Evolutionary conservation across 2,329 filamentous ascomycete genomes (phyloP).

Genomic region (Trichoderma cornu-damae): DNA sequence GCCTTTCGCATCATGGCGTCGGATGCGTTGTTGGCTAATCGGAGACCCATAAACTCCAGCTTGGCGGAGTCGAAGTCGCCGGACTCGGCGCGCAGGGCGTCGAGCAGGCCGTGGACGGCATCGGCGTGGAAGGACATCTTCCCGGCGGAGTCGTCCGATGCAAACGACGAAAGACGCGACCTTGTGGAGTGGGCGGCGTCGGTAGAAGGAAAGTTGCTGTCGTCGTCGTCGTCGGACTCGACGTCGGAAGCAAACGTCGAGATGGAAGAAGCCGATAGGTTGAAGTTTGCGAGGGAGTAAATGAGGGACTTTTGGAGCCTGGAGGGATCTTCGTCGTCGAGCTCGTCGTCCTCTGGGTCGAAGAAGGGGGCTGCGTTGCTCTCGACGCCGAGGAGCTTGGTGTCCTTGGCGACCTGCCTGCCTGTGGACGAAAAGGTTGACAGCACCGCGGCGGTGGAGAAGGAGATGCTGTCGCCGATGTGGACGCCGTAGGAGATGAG

Average conservation of each 20-base stretch:
- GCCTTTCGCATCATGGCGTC: constrained; percentile 84
- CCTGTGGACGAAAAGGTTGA: constrained; percentile 36
- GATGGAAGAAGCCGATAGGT: constrained; percentile 50
- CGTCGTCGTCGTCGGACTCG: constrained; percentile 60
- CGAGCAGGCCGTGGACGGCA: constrained; percentile 78
- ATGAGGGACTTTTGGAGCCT: constrained; percentile 51
- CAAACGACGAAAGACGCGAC: constrained; percentile 64
- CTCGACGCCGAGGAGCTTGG: constrained; percentile 42
- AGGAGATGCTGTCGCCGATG: constrained; percentile 56
- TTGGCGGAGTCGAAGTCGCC: constrained; percentile 77
- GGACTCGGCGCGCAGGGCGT: constrained; percentile 70
- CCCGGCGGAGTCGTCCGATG: constrained; percentile 63
- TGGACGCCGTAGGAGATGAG: constrained; percentile 75
- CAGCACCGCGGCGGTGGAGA: constrained; percentile 35
- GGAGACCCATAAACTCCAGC: constrained; percentile 88
- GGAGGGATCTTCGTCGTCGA: constrained; percentile 47
- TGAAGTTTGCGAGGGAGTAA: constrained; percentile 49
- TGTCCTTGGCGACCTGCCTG: constrained; percentile 37
- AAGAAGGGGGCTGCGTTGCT: constrained; percentile 48
- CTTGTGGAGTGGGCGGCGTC: constrained; percentile 44
- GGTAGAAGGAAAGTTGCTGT: constrained; percentile 53
- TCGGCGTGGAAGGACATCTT: constrained; percentile 70
- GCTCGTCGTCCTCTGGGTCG: constrained; percentile 45
- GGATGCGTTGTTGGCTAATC: constrained; percentile 84
- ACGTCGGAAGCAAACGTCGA: constrained; percentile 61